Evolutionary conservation across 2,329 filamentous ascomycete genomes (phyloP).

Genomic region (Xylariaceae sp.): DNA sequence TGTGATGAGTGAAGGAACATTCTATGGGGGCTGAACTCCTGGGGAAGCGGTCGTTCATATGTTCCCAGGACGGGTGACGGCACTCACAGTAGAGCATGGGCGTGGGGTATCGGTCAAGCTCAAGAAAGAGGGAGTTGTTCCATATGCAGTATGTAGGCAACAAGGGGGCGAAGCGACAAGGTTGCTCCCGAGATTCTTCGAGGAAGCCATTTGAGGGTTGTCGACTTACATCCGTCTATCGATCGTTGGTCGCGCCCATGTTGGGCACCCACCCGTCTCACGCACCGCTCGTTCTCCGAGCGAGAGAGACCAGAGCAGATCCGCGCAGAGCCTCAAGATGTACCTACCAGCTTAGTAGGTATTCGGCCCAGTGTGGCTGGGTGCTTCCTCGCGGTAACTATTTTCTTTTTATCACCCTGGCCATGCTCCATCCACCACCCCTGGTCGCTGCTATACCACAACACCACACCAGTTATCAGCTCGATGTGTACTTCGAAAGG

Average conservation of each 20-base stretch:
- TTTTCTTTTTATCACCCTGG: too few relatives aligned
- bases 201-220: constrained; percentile 1
- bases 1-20: not conserved
- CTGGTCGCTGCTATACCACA: too few relatives aligned
- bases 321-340: constrained; percentile 3
- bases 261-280: not conserved
- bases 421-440: too few relatives aligned
- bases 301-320: too few relatives aligned
- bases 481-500: not conserved
- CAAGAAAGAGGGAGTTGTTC: not conserved
- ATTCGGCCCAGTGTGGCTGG: too few relatives aligned
- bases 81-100: not conserved
- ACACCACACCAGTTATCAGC: too few relatives aligned
- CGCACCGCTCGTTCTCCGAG: not conserved
- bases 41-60: not conserved
- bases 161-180: constrained; percentile 5
- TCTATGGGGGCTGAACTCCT: not conserved
- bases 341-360: too few relatives aligned
- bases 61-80: not conserved
- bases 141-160: constrained; percentile 2
- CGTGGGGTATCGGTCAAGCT: not conserved
- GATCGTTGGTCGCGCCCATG: not conserved
- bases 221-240: not conserved
- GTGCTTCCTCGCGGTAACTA: too few relatives aligned
- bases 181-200: not conserved